A percentile compares a stretch with the other conserved stretches of the same genome.
phyloP scores from a whole-genome alignment of 768 basidiomycete genomes.

The Pleurotus salmoneostramineus region DNA sequence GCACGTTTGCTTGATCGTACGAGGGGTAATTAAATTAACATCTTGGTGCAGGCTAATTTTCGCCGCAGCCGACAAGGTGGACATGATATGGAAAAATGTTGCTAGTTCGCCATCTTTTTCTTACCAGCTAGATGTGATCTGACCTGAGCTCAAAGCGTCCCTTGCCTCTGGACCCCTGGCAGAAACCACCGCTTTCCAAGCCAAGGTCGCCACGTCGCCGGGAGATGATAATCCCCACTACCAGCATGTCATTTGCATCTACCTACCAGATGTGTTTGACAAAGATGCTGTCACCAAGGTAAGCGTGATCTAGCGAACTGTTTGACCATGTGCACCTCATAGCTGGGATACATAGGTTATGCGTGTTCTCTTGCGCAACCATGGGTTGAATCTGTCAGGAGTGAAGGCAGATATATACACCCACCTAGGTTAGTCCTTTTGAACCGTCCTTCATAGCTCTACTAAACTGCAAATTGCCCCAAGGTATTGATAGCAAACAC shows the following conservation, averaged over 20 bases:
- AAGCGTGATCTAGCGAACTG: conserved; percentile 4
- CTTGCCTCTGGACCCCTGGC: conserved; percentile 61
- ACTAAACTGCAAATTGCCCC: background rate
- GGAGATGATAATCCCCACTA: conserved; percentile 39
- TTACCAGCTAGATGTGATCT: background rate
- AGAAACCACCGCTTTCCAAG: conserved; percentile 46
- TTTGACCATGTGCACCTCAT: background rate
- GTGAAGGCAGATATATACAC: conserved; percentile 76
- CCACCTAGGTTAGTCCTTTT: conserved; percentile 36
- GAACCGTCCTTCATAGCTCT: background rate
- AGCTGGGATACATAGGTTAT: conserved; percentile 46
- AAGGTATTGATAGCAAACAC: conserved; percentile 76
- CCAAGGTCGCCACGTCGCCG: conserved; percentile 68
- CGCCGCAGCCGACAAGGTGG: conserved; percentile 56
- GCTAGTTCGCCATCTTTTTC: conserved; percentile 41
- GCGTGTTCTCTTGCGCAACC: conserved; percentile 60
- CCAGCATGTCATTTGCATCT: conserved; percentile 69
- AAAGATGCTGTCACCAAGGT: conserved; percentile 56
- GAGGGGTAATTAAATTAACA: background rate
- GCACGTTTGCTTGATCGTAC: background rate
- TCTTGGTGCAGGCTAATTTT: conserved; percentile 58
- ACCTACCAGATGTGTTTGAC: conserved; percentile 69
- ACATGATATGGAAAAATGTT: conserved; percentile 57
- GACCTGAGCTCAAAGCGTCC: conserved; percentile 39
- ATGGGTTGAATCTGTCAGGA: conserved; percentile 61